Evolutionary conservation across 2,329 filamentous ascomycete genomes (phyloP), one percentile per base, ranked within the genome.

Genomic region (Colletotrichum acutatum): DNA sequence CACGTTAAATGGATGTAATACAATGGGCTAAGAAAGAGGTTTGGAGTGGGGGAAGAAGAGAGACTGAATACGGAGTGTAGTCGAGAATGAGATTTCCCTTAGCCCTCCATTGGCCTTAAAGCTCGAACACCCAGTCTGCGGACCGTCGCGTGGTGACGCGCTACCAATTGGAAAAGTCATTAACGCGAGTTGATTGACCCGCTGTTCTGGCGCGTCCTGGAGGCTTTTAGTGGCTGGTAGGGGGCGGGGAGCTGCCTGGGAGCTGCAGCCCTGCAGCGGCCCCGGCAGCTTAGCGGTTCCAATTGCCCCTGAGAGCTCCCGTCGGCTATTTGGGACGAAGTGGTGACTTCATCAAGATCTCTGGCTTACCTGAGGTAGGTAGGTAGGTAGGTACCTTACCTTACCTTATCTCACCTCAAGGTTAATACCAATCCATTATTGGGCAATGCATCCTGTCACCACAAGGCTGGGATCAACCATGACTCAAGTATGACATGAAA

Each of bases 81-180:
- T 72, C 68, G 62, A 69, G 66, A 63, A 42, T 42, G 34, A 42
- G 34, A 42, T 42, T 46, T 62, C 68, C 68, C 66, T 59, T 53
- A 49, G 58, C 59, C 66, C 53, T 30, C 34, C 34, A 42, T 16
- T 42, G 34, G 32, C 26, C 28, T 57, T 58, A 24, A 53, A 58
- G 58, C 59, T 61, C 32, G 37, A 72, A 5, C 60, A 56, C 70
- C 66, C 70, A 34, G 70, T 65, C 56, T 57, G 54, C 66, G 66
- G 66, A 70, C 56, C 60, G 60, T 72, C 70, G 60, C 66, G 66
- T 69, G 60, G n/a, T 49, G 66, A 72, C 70, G 66, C 70, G 70
- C 66, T 70, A 60, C 53, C 37, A 24, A 49, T 16, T n/a, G 28
- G 32, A 53, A 53, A 65, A 34, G 66, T n/a, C 26, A 59, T 70